Evolutionary conservation across 495 filamentous ascomycete genomes (phyloP).

Genomic region (Penicillium cinerascens): DNA sequence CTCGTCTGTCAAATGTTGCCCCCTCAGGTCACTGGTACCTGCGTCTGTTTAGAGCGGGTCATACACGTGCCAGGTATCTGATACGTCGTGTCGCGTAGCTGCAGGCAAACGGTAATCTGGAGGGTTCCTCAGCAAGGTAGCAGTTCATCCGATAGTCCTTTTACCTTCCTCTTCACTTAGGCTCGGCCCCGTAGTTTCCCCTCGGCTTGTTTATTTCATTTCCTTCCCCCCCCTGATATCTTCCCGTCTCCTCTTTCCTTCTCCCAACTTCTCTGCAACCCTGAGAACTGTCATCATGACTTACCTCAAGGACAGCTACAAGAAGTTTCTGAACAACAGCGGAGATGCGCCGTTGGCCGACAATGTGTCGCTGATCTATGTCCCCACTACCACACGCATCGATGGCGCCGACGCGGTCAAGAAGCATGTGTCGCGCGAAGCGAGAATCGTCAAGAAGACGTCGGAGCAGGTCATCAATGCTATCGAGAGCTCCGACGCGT

Average conservation of each 20-base stretch:
- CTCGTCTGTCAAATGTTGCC: neutral
- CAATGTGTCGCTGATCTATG: conserved; percentile 81
- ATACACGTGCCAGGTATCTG: neutral
- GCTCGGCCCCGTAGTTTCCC: conserved; percentile 1
- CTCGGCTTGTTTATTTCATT: conserved; percentile 4
- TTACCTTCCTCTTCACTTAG: neutral
- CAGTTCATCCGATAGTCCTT: conserved; percentile 4
- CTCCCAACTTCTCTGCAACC: conserved; percentile 5
- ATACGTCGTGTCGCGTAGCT: conserved; percentile 2
- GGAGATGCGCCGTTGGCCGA: conserved; percentile 56
- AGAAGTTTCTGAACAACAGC: conserved; percentile 68
- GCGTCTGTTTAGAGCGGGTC: neutral
- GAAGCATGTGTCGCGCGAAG: conserved; percentile 68
- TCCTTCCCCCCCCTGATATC: conserved; percentile 7
- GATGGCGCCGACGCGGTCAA: conserved; percentile 66
- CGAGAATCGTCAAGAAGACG: conserved; percentile 68
- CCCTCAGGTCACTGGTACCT: neutral
- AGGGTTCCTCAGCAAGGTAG: neutral
- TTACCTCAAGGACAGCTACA: conserved; percentile 63
- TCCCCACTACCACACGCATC: conserved; percentile 79
- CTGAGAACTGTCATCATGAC: conserved; percentile 41
- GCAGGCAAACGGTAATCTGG: neutral
- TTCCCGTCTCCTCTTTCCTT: conserved; percentile 3
- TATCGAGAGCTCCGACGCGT: conserved; percentile 64
- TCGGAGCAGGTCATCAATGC: conserved; percentile 67